Percentiles rank a stretch among this genome's conserved stretches.
These are phyloP conservation scores for Rhodomyrtus tomentosa DNA, from an alignment of 345 rosid genomes.

Conservation along the genomic window DNA sequence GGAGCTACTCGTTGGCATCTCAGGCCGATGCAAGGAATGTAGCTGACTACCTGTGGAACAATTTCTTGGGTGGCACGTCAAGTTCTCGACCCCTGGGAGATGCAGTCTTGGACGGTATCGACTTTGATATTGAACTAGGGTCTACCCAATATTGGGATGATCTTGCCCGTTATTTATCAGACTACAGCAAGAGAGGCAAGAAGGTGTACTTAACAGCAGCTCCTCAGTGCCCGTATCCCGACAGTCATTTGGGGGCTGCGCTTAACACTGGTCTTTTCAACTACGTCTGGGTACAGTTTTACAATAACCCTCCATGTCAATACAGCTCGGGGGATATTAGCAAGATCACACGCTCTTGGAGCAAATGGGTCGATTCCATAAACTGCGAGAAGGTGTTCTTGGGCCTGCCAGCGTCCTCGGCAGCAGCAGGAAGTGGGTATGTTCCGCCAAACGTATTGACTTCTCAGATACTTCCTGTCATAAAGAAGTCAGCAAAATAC, in stretches of 20 bases:
- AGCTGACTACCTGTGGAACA: conserved; percentile 3
- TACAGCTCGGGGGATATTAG: conserved; percentile 20
- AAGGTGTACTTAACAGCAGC: conserved; percentile 50
- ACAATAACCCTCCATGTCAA: conserved; percentile 46
- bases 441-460: conserved; percentile 28
- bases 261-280: conserved; percentile 39
- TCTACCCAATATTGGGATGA: conserved; percentile 27
- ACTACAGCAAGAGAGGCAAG: conserved; percentile 10
- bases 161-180: conserved; percentile 26
- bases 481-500: conserved; percentile 30
- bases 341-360: conserved; percentile 32
- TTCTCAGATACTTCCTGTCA: conserved; percentile 26
- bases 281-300: conserved; percentile 48
- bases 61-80: conserved; percentile 1
- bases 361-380: conserved; percentile 33
- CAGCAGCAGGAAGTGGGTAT: conserved; percentile 44
- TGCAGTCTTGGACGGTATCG: conserved; percentile 44
- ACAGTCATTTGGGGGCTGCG: conserved; percentile 30
- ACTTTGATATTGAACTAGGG: conserved; percentile 42
- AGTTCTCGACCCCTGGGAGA: conserved; percentile 31
- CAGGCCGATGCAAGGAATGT: conserved; percentile 26
- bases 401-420: conserved; percentile 51
- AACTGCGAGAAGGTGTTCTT: conserved; percentile 17
- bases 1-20: conserved; percentile 32
- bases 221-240: conserved; percentile 59